Conservation (phyloP, 345 rosid species). For the Melastoma malabathricum region DNA sequence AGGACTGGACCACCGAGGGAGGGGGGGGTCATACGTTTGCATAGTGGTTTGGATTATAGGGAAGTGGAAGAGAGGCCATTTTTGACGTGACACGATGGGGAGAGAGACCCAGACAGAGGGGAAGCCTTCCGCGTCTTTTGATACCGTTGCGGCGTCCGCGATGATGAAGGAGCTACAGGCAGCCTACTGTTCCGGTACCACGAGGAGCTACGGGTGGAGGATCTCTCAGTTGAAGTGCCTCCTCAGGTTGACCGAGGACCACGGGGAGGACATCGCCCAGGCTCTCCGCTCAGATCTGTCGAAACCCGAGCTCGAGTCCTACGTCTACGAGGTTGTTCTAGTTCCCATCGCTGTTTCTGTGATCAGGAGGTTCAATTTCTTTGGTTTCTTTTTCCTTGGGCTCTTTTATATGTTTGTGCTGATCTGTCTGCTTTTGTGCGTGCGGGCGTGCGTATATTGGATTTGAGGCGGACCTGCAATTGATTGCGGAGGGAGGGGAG, state of each 20-base stretch:
- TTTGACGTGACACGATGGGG: slow-evolving; percentile 13
- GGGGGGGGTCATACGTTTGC: too few relatives aligned
- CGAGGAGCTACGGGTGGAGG: slow-evolving; percentile 70
- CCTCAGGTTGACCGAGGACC: slow-evolving; percentile 35
- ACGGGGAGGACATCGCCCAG: slow-evolving; percentile 50
- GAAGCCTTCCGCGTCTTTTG: slow-evolving; percentile 17
- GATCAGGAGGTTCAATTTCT: neutral
- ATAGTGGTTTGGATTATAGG: too few relatives aligned
- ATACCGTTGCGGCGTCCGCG: slow-evolving; percentile 29
- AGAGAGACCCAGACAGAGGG: slow-evolving; percentile 5
- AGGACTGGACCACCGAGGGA: too few relatives aligned
- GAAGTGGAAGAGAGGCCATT: too few relatives aligned
- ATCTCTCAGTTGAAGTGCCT: slow-evolving; percentile 47
- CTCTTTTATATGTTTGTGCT: too few relatives aligned
- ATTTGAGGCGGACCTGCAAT: too few relatives aligned
- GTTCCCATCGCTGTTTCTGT: neutral
- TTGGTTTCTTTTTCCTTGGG: too few relatives aligned
- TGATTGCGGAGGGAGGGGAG: too few relatives aligned
- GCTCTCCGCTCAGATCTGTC: slow-evolving; percentile 68
- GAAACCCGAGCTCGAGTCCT: slow-evolving; percentile 69
- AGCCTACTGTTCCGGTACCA: slow-evolving; percentile 41
- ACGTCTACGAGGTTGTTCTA: slow-evolving; percentile 47
- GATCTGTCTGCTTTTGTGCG: too few relatives aligned
- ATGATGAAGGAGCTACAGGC: slow-evolving; percentile 39
- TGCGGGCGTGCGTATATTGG: too few relatives aligned